phyloP scores from a whole-genome alignment of 2,329 filamentous ascomycete genomes.

The Chaetomium globosum region DNA sequence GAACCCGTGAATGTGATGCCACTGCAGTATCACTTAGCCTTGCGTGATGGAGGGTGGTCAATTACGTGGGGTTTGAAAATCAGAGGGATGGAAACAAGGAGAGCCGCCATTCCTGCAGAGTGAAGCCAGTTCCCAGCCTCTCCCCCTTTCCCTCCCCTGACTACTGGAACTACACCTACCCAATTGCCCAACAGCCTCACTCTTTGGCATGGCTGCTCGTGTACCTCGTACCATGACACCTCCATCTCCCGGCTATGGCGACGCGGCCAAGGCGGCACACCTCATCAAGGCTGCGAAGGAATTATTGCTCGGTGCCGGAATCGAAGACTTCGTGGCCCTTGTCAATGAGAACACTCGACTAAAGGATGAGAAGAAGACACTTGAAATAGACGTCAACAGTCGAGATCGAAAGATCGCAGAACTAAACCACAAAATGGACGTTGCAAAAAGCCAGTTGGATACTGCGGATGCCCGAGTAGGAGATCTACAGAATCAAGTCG shows the following conservation, averaged over 20 bases:
- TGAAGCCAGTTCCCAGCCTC: neutral
- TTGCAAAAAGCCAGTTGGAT: neutral
- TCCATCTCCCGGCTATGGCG: neutral
- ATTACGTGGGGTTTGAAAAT: too few relatives aligned
- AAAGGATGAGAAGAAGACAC: neutral
- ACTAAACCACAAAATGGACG: neutral
- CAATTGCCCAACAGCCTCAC: neutral
- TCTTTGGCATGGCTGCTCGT: neutral
- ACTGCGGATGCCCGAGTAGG: neutral
- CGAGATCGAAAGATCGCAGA: neutral
- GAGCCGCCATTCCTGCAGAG: neutral
- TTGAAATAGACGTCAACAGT: neutral
- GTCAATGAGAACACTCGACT: neutral
- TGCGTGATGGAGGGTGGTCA: constrained; percentile 9
- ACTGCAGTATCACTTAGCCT: neutral
- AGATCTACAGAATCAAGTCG: neutral
- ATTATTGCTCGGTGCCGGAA: neutral
- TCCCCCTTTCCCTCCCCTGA: neutral
- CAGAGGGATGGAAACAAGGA: neutral
- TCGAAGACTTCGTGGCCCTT: neutral
- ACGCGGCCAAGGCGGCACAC: neutral
- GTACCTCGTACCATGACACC: neutral
- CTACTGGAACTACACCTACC: neutral
- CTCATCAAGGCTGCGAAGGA: neutral
- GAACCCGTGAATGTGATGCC: neutral